Base-by-base conservation (phyloP, 257 asterid species). In the Leptodermis oblonga region DNA sequence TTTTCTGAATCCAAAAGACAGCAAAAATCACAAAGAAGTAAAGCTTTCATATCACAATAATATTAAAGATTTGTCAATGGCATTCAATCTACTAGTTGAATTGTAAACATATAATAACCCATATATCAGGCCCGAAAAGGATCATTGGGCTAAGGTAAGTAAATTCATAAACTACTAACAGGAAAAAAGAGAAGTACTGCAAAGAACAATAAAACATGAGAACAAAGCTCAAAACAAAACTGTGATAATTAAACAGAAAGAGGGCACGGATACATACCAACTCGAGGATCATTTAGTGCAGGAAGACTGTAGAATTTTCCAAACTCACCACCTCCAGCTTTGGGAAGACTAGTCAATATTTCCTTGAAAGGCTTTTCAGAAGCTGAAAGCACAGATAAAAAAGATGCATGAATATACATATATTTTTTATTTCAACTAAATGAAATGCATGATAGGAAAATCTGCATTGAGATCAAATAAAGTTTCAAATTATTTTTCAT, bases 301-400 rank as follows among this genome's bases (percentile, higher is more conserved):
- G 95, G 89, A 68, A 91, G 92, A 80, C 96, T 88, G 70, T 88
- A 91, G 72, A 84, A 91, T 70, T 91, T 88, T 82, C 97, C 97
- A 56, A 84, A 91, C 78, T 90, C 96, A 4, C 97, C 97, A 58
- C 97, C 96, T 80, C 87, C 97, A 69, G 87, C 86, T 78, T 85
- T 90, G 73, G 97, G 95, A 73, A 90, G 97, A 73, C 82, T 82
- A 48, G 83, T 75, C 70, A 90, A 79, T 67, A 90, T 85, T 63
- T 87, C 88, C 36, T 69, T 77, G 82, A 84, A 90, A 65, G 95
- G 92, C 83, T 88, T 84, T 64, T 88, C 86, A 1, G 88, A 46
- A 72, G 96, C 97, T 88, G 96, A 79, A 85, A 25, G 54, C 8
- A 52, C 12, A 61, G 7, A 28, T 14, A 49, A 33, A 66, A 3